Evolutionary conservation across 352 stramenopile genomes (phyloP).

Genomic region (Phytophthora syringae): DNA sequence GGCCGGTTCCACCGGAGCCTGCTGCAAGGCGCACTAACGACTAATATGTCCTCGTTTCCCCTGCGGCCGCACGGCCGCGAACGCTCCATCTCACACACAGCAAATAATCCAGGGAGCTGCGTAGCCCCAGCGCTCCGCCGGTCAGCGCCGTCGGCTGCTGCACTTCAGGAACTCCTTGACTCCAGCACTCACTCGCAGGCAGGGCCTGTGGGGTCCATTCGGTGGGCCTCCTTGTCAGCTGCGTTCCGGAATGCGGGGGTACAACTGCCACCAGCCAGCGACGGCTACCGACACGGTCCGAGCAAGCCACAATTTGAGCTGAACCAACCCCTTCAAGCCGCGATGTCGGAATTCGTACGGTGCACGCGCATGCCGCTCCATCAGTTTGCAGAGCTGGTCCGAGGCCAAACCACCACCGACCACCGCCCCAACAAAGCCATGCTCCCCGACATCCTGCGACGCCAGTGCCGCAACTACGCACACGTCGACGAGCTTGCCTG

Average conservation of each 20-base stretch:
- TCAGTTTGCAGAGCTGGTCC: slow-evolving; percentile 4
- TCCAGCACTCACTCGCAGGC: no score
- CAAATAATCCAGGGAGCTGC: no score
- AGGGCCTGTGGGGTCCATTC: not conserved
- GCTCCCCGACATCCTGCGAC: not conserved
- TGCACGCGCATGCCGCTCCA: not conserved
- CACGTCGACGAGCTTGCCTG: not conserved
- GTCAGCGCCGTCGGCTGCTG: no score
- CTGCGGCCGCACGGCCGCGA: no score
- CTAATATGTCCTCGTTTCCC: no score
- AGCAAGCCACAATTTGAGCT: no score
- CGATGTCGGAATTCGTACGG: slow-evolving; percentile 1
- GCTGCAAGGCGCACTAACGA: no score
- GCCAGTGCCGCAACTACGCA: not conserved
- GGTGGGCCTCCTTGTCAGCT: not conserved
- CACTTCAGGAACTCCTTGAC: no score
- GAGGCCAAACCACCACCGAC: not conserved
- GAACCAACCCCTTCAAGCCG: not conserved
- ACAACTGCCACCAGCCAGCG: not conserved
- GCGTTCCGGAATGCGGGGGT: not conserved
- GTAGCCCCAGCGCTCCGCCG: no score
- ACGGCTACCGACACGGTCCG: no score
- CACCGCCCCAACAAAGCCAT: slow-evolving; percentile 9
- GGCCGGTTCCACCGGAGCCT: no score
- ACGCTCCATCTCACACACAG: no score